phyloP scores from a whole-genome alignment of 345 rosid genomes.

The Eutrema heterophyllum region DNA sequence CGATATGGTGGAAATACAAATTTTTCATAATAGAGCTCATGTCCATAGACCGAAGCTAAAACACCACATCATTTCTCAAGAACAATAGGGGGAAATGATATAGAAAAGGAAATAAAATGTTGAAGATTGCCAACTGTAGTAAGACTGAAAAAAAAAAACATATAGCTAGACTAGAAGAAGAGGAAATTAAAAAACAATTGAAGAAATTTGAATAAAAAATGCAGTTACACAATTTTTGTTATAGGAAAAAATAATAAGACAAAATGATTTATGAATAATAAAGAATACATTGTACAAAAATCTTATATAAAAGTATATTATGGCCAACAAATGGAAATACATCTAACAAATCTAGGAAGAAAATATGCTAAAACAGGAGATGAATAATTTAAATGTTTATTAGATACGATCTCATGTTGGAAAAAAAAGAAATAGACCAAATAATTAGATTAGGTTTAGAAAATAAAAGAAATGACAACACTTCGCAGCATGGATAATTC shows the following conservation, averaged over 20 bases:
- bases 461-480: not conserved
- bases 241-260: not conserved
- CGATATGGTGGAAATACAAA: not conserved
- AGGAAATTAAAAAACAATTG: not conserved
- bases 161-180: not conserved
- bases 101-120: not conserved
- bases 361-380: not conserved
- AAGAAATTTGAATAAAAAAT: not conserved
- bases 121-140: not conserved
- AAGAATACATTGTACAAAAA: not conserved
- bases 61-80: not conserved
- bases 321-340: not conserved
- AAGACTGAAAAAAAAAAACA: not conserved
- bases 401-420: not conserved
- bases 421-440: not conserved
- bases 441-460: not conserved
- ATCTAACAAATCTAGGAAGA: not conserved
- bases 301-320: not conserved
- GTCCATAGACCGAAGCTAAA: not conserved
- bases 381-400: too few relatives aligned
- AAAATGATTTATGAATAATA: not conserved
- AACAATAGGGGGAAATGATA: too few relatives aligned
- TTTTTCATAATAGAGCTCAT: not conserved
- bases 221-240: not conserved
- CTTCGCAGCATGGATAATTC: not conserved